Evolutionary conservation across 2,329 filamentous ascomycete species (phyloP).

Genomic region (Exophiala alcalophila): DNA sequence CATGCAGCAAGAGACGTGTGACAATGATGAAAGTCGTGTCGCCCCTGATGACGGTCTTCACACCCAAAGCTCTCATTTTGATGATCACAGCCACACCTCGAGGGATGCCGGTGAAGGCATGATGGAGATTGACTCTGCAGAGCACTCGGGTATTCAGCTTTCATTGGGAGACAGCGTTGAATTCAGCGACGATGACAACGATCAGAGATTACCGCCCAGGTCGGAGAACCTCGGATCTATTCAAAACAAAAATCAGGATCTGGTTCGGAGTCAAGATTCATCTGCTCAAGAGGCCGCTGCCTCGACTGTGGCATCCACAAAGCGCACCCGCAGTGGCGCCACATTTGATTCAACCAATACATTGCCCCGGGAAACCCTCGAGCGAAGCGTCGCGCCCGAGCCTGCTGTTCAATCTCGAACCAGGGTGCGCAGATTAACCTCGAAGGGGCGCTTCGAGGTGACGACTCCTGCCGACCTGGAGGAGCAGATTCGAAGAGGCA

Average conservation of each 20-base stretch:
- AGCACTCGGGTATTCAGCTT: not conserved
- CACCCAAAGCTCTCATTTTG: not conserved
- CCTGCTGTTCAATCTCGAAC: conserved; percentile 8
- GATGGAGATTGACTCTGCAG: not conserved
- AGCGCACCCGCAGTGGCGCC: conserved; percentile 7
- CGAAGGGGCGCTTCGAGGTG: no score
- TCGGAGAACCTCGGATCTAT: not conserved
- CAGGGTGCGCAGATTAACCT: no score
- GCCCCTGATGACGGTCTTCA: not conserved
- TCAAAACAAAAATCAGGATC: not conserved
- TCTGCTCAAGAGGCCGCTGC: not conserved
- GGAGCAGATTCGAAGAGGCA: not conserved
- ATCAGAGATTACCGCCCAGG: not conserved
- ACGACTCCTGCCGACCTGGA: not conserved
- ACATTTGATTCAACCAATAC: no score
- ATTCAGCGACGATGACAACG: conserved; percentile 20
- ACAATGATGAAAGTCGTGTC: not conserved
- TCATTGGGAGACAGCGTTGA: conserved; percentile 13
- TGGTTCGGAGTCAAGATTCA: not conserved
- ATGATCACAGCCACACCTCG: not conserved
- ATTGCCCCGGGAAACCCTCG: not conserved
- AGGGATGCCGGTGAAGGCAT: not conserved
- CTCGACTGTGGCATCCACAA: conserved; percentile 1
- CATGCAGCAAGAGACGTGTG: not conserved
- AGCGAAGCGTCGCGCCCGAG: conserved; percentile 17